phyloP scores from a whole-genome alignment of 768 basidiomycete genomes.

The Russula emetica region DNA sequence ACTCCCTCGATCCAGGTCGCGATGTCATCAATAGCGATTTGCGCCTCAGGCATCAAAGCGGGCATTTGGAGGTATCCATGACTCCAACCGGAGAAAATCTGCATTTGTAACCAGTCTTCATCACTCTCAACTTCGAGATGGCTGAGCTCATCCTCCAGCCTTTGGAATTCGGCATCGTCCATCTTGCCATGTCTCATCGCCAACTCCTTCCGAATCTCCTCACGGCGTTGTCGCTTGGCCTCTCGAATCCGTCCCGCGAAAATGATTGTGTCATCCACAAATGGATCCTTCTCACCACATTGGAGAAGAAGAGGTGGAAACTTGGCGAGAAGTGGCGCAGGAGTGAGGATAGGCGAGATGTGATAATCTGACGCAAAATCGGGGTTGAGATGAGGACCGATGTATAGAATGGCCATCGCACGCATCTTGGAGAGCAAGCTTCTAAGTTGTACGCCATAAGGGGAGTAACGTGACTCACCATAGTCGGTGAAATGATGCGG shows the following conservation, averaged over 20 bases:
- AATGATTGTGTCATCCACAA: constrained; percentile 96
- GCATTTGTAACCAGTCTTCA: constrained; percentile 92
- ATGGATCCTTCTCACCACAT: constrained; percentile 90
- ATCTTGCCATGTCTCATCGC: constrained; percentile 54
- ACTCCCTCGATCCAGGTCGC: constrained; percentile 89
- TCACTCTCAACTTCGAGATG: constrained; percentile 66
- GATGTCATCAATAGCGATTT: constrained; percentile 70
- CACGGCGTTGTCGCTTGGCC: constrained; percentile 81
- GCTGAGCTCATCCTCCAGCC: constrained; percentile 47
- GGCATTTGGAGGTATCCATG: constrained; percentile 98
- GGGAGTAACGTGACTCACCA: constrained; percentile 56
- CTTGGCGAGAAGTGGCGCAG: constrained; percentile 74
- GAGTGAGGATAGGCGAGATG: constrained; percentile 91
- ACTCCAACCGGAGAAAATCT: constrained; percentile 93
- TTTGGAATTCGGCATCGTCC: constrained; percentile 43
- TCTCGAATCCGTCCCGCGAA: constrained; percentile 94
- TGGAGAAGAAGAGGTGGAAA: constrained; percentile 94
- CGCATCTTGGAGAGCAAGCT: constrained; percentile 66
- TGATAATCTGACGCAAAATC: constrained; percentile 95
- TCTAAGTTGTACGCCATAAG: constrained; percentile 9
- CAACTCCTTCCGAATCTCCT: constrained; percentile 60
- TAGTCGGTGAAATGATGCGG: constrained; percentile 87
- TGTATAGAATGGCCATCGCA: constrained; percentile 96
- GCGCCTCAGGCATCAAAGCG: constrained; percentile 75
- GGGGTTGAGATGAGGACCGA: constrained; percentile 90